phyloP scores from a whole-genome alignment of 345 rosid species.

The Arabis hirsuta region DNA sequence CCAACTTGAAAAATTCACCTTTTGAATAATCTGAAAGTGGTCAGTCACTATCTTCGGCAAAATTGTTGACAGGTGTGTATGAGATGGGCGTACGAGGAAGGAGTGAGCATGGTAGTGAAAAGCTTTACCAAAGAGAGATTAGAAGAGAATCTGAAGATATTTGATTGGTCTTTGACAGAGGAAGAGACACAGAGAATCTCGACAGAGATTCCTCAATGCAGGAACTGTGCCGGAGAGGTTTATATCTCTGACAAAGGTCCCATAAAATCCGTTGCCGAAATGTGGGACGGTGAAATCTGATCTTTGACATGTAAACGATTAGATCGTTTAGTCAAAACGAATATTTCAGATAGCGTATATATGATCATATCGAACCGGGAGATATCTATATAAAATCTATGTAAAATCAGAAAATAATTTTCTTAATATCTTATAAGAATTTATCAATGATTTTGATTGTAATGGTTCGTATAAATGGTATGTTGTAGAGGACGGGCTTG shows the following conservation, averaged over 20 bases:
- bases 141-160: slow-evolving; percentile 61
- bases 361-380: no score
- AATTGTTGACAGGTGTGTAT: slow-evolving; percentile 53
- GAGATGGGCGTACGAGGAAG: slow-evolving; percentile 69
- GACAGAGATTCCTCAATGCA: slow-evolving; percentile 52
- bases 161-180: slow-evolving; percentile 57
- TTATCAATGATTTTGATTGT: no score
- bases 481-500: no score
- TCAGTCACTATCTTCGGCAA: no score
- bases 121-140: slow-evolving; percentile 63
- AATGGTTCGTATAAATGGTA: no score
- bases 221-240: slow-evolving; percentile 34
- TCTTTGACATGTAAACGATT: no score
- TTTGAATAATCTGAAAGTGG: no score
- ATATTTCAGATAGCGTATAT: no score
- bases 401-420: no score
- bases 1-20: not conserved
- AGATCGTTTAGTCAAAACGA: no score
- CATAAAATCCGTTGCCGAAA: slow-evolving; percentile 35
- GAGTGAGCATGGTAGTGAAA: slow-evolving; percentile 55
- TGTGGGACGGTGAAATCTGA: slow-evolving; percentile 48
- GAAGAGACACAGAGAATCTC: slow-evolving; percentile 51
- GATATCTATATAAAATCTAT: no score
- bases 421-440: no score
- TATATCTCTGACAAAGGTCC: slow-evolving; percentile 41